Percentiles rank a stretch among this genome's conserved stretches.
Conservation (phyloP, 371 early-diverging fungal species). For the Mortierella sp. region DNA sequence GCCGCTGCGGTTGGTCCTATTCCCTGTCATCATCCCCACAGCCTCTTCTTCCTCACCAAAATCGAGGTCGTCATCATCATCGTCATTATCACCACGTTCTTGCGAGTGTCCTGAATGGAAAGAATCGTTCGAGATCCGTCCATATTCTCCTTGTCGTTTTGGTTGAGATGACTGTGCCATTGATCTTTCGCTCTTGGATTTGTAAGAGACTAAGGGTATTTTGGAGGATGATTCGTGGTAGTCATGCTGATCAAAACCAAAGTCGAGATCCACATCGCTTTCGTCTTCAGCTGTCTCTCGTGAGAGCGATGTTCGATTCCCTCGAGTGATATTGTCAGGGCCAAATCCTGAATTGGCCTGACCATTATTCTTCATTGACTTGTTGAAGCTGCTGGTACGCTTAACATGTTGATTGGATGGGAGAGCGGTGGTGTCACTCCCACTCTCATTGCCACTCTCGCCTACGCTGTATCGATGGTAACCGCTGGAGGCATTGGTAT, state of each 20-base stretch:
- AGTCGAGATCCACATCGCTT: conserved; percentile 42
- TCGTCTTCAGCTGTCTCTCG: conserved; percentile 17
- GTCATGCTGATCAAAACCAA: conserved; percentile 18
- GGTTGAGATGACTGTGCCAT: conserved; percentile 26
- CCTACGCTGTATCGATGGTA: conserved; percentile 37
- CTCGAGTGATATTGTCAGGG: conserved; percentile 18
- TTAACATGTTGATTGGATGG: conserved; percentile 24
- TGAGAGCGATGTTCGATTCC: neutral
- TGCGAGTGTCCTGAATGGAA: conserved; percentile 27
- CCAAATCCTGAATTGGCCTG: conserved; percentile 13
- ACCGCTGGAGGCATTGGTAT: conserved; percentile 12
- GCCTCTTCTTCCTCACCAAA: conserved; percentile 53
- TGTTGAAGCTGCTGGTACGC: conserved; percentile 31
- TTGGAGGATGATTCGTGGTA: conserved; percentile 26
- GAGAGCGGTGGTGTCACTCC: conserved; percentile 46
- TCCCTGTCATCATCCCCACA: conserved; percentile 53
- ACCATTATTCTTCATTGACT: neutral
- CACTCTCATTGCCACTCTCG: conserved; percentile 41
- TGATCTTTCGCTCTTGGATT: conserved; percentile 9
- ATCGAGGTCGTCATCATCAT: conserved; percentile 29
- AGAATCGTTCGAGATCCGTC: conserved; percentile 47
- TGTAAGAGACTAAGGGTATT: conserved; percentile 39
- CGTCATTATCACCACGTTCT: conserved; percentile 13
- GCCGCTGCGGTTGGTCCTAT: conserved; percentile 47
- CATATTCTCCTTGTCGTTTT: conserved; percentile 34